Conservation (phyloP, 352 stramenopile species). For the Elongisporangium senticosum region DNA sequence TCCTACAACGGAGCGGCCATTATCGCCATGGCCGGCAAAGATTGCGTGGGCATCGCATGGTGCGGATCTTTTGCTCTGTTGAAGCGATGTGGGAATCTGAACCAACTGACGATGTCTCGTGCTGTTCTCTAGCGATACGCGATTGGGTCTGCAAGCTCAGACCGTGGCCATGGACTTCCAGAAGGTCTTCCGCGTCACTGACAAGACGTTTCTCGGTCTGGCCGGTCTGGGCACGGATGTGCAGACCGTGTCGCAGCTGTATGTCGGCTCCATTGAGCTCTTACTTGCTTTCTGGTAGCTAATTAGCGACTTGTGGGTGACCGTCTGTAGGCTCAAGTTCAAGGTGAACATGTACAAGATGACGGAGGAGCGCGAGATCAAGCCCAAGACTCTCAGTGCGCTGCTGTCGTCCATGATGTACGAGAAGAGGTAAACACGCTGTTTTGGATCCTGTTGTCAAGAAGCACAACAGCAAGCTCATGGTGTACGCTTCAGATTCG, state of each 20-base stretch:
- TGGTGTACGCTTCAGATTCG: constrained; percentile 73
- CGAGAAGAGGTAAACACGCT: constrained; percentile 86
- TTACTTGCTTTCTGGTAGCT: neutral
- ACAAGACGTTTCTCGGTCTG: constrained; percentile 95
- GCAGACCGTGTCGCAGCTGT: constrained; percentile 94
- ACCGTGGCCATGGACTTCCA: constrained; percentile 97
- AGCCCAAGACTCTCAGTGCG: constrained; percentile 95
- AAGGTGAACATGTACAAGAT: constrained; percentile 98
- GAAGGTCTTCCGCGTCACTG: constrained; percentile 98
- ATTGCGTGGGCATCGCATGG: constrained; percentile 98
- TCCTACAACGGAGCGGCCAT: constrained; percentile 99
- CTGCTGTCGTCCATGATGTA: constrained; percentile 97
- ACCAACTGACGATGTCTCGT: neutral
- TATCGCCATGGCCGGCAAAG: constrained; percentile 98
- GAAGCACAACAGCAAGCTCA: neutral
- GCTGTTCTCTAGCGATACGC: constrained; percentile 83
- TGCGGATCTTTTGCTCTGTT: constrained; percentile 17
- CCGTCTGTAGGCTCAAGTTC: constrained; percentile 70
- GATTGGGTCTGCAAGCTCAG: constrained; percentile 95
- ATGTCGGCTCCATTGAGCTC: neutral
- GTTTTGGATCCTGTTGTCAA: neutral
- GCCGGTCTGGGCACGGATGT: constrained; percentile 98
- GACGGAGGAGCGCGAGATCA: constrained; percentile 97
- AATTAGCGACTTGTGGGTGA: neutral
- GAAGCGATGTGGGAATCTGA: neutral